A percentile compares a stretch with the other conserved stretches of the same genome.
These are phyloP conservation scores for Yarrowia sp. DNA, from an alignment of 805 yeast genomes.

Conservation along the genomic window DNA sequence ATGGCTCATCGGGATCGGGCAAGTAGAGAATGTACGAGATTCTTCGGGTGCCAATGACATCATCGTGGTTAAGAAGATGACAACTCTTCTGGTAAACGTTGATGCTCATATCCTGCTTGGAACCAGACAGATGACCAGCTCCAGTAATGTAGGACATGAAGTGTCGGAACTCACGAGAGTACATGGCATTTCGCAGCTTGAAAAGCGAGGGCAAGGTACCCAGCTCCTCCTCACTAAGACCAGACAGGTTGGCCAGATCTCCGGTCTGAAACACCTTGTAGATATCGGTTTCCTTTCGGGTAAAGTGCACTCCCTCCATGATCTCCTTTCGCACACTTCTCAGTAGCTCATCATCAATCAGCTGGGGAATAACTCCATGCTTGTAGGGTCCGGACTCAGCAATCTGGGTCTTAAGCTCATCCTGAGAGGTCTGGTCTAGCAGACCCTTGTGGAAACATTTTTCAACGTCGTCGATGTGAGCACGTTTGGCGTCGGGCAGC, in stretches of 20 bases:
- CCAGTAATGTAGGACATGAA: slow-evolving; percentile 73
- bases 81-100: slow-evolving; percentile 91
- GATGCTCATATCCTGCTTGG: slow-evolving; percentile 86
- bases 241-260: slow-evolving; percentile 85
- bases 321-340: slow-evolving; percentile 83
- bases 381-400: slow-evolving; percentile 67
- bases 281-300: slow-evolving; percentile 94
- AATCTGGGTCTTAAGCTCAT: slow-evolving; percentile 38
- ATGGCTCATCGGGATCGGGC: slow-evolving; percentile 83
- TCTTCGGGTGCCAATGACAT: slow-evolving; percentile 92
- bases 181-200: slow-evolving; percentile 80
- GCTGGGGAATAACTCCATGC: slow-evolving; percentile 79
- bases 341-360: slow-evolving; percentile 73
- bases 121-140: slow-evolving; percentile 86
- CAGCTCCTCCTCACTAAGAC: slow-evolving; percentile 72
- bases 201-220: slow-evolving; percentile 68
- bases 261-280: slow-evolving; percentile 85
- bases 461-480: slow-evolving; percentile 15
- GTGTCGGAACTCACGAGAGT: slow-evolving; percentile 80
- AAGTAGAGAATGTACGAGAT: slow-evolving; percentile 88
- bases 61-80: slow-evolving; percentile 93
- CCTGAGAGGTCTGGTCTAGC: neutral
- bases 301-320: slow-evolving; percentile 76
- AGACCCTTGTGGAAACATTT: slow-evolving; percentile 17
- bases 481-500: slow-evolving; percentile 16